These are phyloP conservation scores for Domatiomyces catenatus DNA, from an alignment of 2,329 filamentous ascomycete species.

Conservation along the genomic window DNA sequence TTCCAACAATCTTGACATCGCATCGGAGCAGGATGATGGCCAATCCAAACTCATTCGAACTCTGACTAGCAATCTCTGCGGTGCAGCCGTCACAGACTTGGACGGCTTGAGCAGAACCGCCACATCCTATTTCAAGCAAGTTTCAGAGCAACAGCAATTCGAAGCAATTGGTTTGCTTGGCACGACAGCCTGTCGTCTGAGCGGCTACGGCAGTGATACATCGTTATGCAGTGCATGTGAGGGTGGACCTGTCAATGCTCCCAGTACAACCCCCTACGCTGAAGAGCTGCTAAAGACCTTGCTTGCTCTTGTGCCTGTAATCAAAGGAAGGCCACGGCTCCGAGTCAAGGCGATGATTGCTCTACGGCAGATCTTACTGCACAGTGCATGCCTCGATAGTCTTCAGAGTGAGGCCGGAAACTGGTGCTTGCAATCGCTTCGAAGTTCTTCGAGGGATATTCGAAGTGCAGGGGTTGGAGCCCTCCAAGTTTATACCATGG, in stretches of 20 bases:
- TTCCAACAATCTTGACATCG: constrained; percentile 21
- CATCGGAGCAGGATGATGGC: neutral
- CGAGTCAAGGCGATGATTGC: constrained; percentile 58
- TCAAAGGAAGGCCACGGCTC: constrained; percentile 39
- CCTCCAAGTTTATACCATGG: constrained; percentile 47
- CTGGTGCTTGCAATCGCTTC: constrained; percentile 66
- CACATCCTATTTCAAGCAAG: constrained; percentile 29
- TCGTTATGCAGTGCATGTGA: neutral
- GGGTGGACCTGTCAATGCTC: constrained; percentile 16
- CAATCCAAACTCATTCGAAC: constrained; percentile 21
- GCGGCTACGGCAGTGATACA: neutral
- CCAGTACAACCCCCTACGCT: neutral
- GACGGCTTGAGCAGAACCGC: constrained; percentile 29
- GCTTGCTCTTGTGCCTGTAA: constrained; percentile 25
- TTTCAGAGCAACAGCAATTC: constrained; percentile 38
- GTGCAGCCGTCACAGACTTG: constrained; percentile 22
- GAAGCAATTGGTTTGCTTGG: constrained; percentile 41
- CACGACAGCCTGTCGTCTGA: constrained; percentile 38
- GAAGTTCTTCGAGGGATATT: constrained; percentile 72
- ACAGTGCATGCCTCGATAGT: constrained; percentile 44
- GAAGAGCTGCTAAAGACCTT: constrained; percentile 29
- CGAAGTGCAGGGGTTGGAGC: constrained; percentile 63
- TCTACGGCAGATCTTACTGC: constrained; percentile 53
- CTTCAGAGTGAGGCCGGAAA: constrained; percentile 56
- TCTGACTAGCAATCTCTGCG: constrained; percentile 23